A percentile compares a stretch with the other conserved stretches of the same genome.
phyloP scores from a whole-genome alignment of 805 yeast species.

The Ogataea paraovalis region DNA sequence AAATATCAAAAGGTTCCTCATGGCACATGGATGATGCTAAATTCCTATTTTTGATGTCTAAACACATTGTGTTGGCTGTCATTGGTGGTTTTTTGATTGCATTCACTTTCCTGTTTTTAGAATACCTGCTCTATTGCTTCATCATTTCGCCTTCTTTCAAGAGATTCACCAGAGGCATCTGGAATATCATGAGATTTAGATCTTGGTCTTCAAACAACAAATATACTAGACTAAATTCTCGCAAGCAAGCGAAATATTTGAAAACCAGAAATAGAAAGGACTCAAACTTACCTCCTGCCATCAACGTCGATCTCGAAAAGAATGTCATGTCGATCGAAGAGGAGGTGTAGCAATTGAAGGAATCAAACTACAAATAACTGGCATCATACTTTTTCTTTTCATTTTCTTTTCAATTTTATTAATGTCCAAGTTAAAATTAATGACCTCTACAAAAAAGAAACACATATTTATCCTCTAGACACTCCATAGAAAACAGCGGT shows the following conservation, averaged over 20 bases:
- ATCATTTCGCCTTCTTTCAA: slow-evolving; percentile 22
- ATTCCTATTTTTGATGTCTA: slow-evolving; percentile 66
- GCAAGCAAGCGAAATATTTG: slow-evolving; percentile 21
- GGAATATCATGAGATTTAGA: slow-evolving; percentile 21
- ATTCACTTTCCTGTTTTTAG: slow-evolving; percentile 39
- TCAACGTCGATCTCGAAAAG: slow-evolving; percentile 34
- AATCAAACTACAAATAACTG: neutral
- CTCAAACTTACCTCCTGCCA: slow-evolving; percentile 45
- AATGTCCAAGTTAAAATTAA: no score
- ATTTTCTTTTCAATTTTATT: neutral
- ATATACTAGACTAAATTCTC: slow-evolving; percentile 18
- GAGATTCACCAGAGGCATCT: slow-evolving; percentile 18
- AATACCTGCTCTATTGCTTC: slow-evolving; percentile 41
- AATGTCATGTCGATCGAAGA: slow-evolving; percentile 22
- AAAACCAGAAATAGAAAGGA: slow-evolving; percentile 43
- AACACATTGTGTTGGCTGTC: slow-evolving; percentile 70
- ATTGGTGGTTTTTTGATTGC: slow-evolving; percentile 65
- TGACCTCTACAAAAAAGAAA: no score
- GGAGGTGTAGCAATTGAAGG: neutral
- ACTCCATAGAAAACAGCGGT: neutral
- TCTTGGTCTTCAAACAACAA: slow-evolving; percentile 22
- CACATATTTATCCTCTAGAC: neutral
- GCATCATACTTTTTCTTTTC: neutral
- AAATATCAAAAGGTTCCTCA: slow-evolving; percentile 77
- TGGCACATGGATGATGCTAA: slow-evolving; percentile 92